Base-by-base conservation (phyloP, 2,329 filamentous ascomycete genomes). In the Diaporthe nobilis region DNA sequence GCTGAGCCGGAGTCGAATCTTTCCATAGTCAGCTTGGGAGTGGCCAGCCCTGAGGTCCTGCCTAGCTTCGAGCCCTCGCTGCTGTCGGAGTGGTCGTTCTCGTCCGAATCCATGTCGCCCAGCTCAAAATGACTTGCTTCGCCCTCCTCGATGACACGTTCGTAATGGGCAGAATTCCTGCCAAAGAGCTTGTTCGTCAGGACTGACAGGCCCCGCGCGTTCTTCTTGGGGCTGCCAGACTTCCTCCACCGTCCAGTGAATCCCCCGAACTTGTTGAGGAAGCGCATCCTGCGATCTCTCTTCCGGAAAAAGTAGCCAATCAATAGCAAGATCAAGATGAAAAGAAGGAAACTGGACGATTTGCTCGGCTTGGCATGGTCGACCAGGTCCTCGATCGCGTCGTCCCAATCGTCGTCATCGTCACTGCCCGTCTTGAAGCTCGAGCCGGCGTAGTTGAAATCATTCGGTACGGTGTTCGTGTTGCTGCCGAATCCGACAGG, bases 401-500 rank as follows among this genome's bases (percentile, higher is more conserved):
- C 86, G 31, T 84, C 84, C 87, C 90, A 92, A 70, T 91, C 89
- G 71, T 92, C 89, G 63, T 87, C 86, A 51, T 86, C 84, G 37
- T 89, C 87, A 61, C 90, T 87, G 13, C 81, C 55, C 0, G 81
- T 80, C 37, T 83, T 84, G 81, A 84, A 88, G 73, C 83, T 86
- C 6, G 92, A 93, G 13, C 94, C 93, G 0, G 96, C 95, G 80
- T 92, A 92, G 83, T 98, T 95, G 83, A 98, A 99, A 82, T 98
- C 95, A 5, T 87, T 81, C 0, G 95, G 93, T 4, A 93, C 88
- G 10, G 87, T 88, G 53, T 87, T 86, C n/a, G 89, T 86, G 81
- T 99, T 99, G 85, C 92, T 95, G 75, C 97, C 97, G 82, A 98
- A 98, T 0, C 97, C 97, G 13, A 99, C 97, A 0, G 96, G 95